Conservation (phyloP, 306 rosid genomes). For the Mimosa pudica region DNA sequence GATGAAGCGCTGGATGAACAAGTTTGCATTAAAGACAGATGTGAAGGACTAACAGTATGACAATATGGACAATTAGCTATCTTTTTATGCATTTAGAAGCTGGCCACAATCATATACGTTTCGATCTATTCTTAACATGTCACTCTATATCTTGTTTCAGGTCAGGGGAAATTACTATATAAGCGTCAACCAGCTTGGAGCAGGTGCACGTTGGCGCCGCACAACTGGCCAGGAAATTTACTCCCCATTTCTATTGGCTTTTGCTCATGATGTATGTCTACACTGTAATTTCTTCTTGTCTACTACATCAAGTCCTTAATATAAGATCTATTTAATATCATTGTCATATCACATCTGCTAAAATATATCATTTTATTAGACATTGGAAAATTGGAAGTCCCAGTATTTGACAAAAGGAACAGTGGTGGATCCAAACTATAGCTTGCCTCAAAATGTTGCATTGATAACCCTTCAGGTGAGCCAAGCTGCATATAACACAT, state of each 20-base stretch:
- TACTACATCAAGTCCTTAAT: not conserved
- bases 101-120: not conserved
- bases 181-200: constrained; percentile 50
- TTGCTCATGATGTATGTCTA: constrained; percentile 61
- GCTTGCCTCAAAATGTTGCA: constrained; percentile 83
- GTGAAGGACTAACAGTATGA: constrained; percentile 61
- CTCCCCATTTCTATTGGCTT: constrained; percentile 70
- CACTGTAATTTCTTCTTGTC: not conserved
- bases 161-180: constrained; percentile 71
- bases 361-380: constrained; percentile 45
- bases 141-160: constrained; percentile 43
- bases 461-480: constrained; percentile 84
- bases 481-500: not conserved
- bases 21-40: constrained; percentile 48
- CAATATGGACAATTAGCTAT: not conserved
- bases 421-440: constrained; percentile 56
- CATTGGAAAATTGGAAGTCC: constrained; percentile 59
- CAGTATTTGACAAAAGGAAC: constrained; percentile 63
- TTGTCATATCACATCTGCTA: constrained; percentile 6
- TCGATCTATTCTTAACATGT: not conserved
- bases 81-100: constrained; percentile 10
- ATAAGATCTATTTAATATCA: not conserved
- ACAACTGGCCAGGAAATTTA: constrained; percentile 75
- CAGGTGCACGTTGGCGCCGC: constrained; percentile 76
- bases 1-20: constrained; percentile 82